A percentile compares a stretch with the other conserved stretches of the same genome.
These are phyloP conservation scores for Juglanconis juglandina DNA, from an alignment of 2,329 filamentous ascomycete species.

Conservation along the genomic window DNA sequence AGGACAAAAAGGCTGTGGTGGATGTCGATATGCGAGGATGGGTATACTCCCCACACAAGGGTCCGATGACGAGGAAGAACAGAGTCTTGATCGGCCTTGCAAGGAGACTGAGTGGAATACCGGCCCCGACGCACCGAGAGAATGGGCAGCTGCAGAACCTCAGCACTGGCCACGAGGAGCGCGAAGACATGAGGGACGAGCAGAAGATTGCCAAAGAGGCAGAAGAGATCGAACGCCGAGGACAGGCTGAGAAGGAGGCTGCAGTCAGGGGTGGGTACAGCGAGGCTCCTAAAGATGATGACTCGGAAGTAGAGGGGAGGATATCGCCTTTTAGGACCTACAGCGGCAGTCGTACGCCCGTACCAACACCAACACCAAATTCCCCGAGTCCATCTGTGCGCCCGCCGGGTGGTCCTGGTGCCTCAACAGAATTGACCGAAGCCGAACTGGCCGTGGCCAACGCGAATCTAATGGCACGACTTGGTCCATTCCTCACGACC, in stretches of 20 bases:
- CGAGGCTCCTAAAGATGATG: constrained; percentile 53
- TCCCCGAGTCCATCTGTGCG: constrained; percentile 42
- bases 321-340: constrained; percentile 26
- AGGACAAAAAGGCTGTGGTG: constrained; percentile 80
- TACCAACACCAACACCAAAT: constrained; percentile 38
- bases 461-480: constrained; percentile 78
- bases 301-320: constrained; percentile 34
- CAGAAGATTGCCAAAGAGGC: constrained; percentile 72
- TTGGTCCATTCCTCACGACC: constrained; percentile 86
- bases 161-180: constrained; percentile 34
- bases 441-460: constrained; percentile 79
- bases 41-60: constrained; percentile 83
- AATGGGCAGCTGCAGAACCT: constrained; percentile 23
- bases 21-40: constrained; percentile 95
- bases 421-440: constrained; percentile 59
- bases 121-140: constrained; percentile 55
- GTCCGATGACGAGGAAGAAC: constrained; percentile 83
- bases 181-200: constrained; percentile 51
- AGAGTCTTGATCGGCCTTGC: constrained; percentile 83
- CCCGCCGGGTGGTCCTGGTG: constrained; percentile 30
- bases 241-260: constrained; percentile 66
- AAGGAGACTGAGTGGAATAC: constrained; percentile 81
- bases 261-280: constrained; percentile 73
- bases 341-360: constrained; percentile 30
- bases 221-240: constrained; percentile 69